Percentiles rank a stretch among this genome's conserved stretches.
Conservation (phyloP, 768 basidiomycete genomes). For the Goffeauzyma gilvescens region DNA sequence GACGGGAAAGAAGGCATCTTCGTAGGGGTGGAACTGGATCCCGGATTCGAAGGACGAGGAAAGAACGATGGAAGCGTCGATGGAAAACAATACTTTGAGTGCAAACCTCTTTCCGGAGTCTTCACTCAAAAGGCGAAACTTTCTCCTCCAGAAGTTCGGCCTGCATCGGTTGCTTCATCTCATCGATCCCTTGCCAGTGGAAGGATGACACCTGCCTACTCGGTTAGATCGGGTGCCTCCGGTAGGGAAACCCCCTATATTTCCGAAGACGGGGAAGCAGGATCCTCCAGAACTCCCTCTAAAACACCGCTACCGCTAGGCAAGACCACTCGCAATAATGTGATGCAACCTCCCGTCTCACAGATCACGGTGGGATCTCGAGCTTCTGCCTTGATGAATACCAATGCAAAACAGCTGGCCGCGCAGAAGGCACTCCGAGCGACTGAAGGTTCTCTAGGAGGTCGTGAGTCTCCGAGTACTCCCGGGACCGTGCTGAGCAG, state of each 20-base stretch:
- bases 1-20: constrained; percentile 74
- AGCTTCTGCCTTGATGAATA: constrained; percentile 61
- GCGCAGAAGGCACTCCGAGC: constrained; percentile 12
- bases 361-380: constrained; percentile 57
- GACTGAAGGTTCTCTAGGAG: neutral
- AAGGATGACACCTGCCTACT: constrained; percentile 7
- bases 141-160: constrained; percentile 55
- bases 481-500: neutral
- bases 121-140: constrained; percentile 73
- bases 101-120: constrained; percentile 70
- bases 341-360: neutral
- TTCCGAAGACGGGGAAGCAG: constrained; percentile 37
- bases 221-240: constrained; percentile 1
- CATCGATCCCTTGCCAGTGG: constrained; percentile 34
- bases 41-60: constrained; percentile 70
- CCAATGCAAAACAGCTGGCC: constrained; percentile 62
- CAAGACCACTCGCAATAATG: constrained; percentile 5
- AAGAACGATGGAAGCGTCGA: constrained; percentile 84
- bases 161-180: constrained; percentile 63
- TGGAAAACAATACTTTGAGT: constrained; percentile 66
- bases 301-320: constrained; percentile 4
- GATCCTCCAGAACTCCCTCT: constrained; percentile 28
- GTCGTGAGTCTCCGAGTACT: neutral
- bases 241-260: constrained; percentile 13
- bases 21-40: constrained; percentile 80